phyloP scores from a whole-genome alignment of 768 basidiomycete species.

The Pleurotus giganteus region DNA sequence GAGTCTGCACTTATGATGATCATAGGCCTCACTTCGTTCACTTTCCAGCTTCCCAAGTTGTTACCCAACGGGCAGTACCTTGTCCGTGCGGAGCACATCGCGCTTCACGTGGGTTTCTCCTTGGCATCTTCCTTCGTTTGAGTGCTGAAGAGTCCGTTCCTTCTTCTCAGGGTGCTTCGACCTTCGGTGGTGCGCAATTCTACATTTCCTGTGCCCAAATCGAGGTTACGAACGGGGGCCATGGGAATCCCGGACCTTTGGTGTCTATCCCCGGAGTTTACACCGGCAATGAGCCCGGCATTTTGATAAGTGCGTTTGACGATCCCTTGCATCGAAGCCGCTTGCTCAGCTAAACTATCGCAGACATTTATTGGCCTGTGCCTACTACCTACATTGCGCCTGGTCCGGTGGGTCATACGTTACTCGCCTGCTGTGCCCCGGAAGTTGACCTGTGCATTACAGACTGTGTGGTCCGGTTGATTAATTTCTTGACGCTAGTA shows the following conservation, averaged over 20 bases:
- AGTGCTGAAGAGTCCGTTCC: conserved; percentile 25
- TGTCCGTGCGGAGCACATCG: neutral
- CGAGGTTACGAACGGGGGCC: conserved; percentile 38
- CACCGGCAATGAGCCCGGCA: conserved; percentile 22
- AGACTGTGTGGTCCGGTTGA: conserved; percentile 24
- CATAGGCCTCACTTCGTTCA: conserved; percentile 25
- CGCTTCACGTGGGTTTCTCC: neutral
- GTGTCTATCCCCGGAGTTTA: conserved; percentile 37
- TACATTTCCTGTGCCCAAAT: conserved; percentile 38
- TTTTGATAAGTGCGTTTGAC: neutral
- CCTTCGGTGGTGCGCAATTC: conserved; percentile 39
- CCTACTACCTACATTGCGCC: conserved; percentile 22
- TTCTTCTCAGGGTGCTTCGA: conserved; percentile 38
- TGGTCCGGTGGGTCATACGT: conserved; percentile 20
- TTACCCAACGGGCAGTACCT: conserved; percentile 34
- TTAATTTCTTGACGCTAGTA: neutral
- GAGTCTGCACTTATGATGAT: neutral
- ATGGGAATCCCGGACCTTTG: conserved; percentile 31
- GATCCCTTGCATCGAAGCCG: neutral
- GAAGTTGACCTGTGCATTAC: neutral
- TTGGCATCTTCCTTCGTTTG: conserved; percentile 32
- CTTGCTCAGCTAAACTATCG: neutral
- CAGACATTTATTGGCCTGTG: conserved; percentile 3
- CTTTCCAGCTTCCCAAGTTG: conserved; percentile 34
- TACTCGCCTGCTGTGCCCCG: neutral